phyloP scores from a whole-genome alignment of 1,284 basidiomycete species.

The Tranzscheliella williamsii region DNA sequence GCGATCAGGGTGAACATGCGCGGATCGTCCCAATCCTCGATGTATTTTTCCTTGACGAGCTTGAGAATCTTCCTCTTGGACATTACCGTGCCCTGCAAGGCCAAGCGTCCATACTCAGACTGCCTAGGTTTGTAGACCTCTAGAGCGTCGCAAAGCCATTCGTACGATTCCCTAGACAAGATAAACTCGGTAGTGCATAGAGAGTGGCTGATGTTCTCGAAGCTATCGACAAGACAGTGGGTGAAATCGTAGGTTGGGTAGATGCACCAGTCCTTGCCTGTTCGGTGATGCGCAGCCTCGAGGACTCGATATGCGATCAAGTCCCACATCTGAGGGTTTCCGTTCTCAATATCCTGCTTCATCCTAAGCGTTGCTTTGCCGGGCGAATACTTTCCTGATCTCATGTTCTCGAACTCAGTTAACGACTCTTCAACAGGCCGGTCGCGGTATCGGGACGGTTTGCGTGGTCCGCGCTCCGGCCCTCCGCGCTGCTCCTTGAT shows the following conservation, averaged over 20 bases:
- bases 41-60: constrained; percentile 81
- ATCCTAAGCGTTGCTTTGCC: constrained; percentile 91
- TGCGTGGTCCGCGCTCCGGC: constrained; percentile 79
- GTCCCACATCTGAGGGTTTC: constrained; percentile 99
- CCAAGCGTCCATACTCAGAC: constrained; percentile 93
- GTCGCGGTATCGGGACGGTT: constrained; percentile 81
- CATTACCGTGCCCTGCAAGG: constrained; percentile 91
- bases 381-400: constrained; percentile 82
- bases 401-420: constrained; percentile 88
- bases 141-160: constrained; percentile 97
- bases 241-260: constrained; percentile 99
- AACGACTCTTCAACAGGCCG: constrained; percentile 84
- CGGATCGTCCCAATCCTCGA: constrained; percentile 95
- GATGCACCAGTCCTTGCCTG: constrained; percentile 79
- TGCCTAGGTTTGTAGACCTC: constrained; percentile 98
- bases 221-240: constrained; percentile 96
- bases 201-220: constrained; percentile 99
- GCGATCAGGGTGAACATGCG: constrained; percentile 97
- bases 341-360: constrained; percentile 87
- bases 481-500: constrained; percentile 84
- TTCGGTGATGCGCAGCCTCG: constrained; percentile 88
- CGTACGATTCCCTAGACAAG: constrained; percentile 93
- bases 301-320: constrained; percentile 94
- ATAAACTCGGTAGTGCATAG: constrained; percentile 97
- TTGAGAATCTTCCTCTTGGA: constrained; percentile 94